Evolutionary conservation across 345 rosid species (phyloP), one percentile per base, ranked within the genome.

Genomic region (Pugionium cornutum): DNA sequence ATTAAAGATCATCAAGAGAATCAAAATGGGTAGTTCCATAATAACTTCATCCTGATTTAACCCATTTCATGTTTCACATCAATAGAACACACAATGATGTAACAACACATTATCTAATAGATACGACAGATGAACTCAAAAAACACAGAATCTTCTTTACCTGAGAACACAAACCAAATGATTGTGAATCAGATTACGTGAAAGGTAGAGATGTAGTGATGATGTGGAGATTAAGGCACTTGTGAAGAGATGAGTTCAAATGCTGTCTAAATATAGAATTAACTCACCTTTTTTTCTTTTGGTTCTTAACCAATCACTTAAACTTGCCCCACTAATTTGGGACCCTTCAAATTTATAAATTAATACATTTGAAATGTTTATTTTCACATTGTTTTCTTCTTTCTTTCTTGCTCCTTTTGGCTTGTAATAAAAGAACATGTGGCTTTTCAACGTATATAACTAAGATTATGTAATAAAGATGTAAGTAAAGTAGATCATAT

Each of bases 381-480:
- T 18, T 18, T 18, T 18, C 18, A 18, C 18, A 18, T 40, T 30
- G 26, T 45, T 60, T 7, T 25, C 9, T 39, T 30, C 11, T 9
- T 55, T 41, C 28, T 55, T 27, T 36, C 30, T 36, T 53, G 10
- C 46, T 41, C 48, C 76, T 78, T 79, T 54, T 46, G 49, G 63
- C 63, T 62, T 18, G 58, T 64, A 31, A 68, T 55, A 40, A 41
- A 65, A 53, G 47, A 10, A 46, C 44, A 60, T 51, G 66, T 62
- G 76, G 76, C 67, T 73, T 66, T 72, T 73, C 67, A 73, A 73
- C 72, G 76, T 73, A 73, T 59, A 9, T 52, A 7, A 11, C 34
- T n/a, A n/a, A 42, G 50, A 58, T 37, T 64, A 36, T 57, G 39
- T n/a, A n/a, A n/a, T n/a, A n/a, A n/a, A n/a, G n/a, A n/a, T n/a